These are phyloP conservation scores for Schwanniomyces occidentalis DNA, from an alignment of 805 yeast species.

Conservation along the genomic window DNA sequence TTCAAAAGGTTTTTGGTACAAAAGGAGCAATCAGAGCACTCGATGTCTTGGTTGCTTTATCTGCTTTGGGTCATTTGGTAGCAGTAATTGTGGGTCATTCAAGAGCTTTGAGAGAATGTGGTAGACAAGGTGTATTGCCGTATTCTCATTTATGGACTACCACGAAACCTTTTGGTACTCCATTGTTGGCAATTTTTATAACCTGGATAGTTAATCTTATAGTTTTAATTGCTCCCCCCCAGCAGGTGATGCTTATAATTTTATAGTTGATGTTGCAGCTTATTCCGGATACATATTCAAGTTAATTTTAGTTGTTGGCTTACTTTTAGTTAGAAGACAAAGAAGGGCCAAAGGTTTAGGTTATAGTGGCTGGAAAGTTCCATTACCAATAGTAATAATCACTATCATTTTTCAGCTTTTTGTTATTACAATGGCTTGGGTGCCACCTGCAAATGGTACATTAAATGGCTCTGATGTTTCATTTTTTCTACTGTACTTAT, in stretches of 20 bases:
- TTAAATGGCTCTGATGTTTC: constrained; percentile 43
- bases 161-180: constrained; percentile 33
- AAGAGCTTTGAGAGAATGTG: constrained; percentile 32
- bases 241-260: constrained; percentile 35
- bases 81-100: constrained; percentile 31
- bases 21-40: constrained; percentile 22
- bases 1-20: constrained; percentile 30
- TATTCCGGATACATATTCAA: constrained; percentile 30
- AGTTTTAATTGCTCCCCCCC: constrained; percentile 33
- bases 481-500: constrained; percentile 44
- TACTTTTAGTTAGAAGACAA: constrained; percentile 25
- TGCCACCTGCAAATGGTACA: constrained; percentile 39
- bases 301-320: constrained; percentile 25
- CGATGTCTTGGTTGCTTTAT: constrained; percentile 28
- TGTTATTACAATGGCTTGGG: constrained; percentile 44
- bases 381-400: constrained; percentile 32
- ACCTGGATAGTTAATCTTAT: constrained; percentile 27
- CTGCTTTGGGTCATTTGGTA: constrained; percentile 31
- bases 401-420: constrained; percentile 33
- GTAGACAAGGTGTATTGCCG: constrained; percentile 35
- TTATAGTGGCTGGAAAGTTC: constrained; percentile 30
- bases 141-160: constrained; percentile 28
- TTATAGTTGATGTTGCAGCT: constrained; percentile 31
- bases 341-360: constrained; percentile 36
- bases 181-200: constrained; percentile 23